phyloP scores from a whole-genome alignment of 345 rosid species.

The Syzygium jambos region DNA sequence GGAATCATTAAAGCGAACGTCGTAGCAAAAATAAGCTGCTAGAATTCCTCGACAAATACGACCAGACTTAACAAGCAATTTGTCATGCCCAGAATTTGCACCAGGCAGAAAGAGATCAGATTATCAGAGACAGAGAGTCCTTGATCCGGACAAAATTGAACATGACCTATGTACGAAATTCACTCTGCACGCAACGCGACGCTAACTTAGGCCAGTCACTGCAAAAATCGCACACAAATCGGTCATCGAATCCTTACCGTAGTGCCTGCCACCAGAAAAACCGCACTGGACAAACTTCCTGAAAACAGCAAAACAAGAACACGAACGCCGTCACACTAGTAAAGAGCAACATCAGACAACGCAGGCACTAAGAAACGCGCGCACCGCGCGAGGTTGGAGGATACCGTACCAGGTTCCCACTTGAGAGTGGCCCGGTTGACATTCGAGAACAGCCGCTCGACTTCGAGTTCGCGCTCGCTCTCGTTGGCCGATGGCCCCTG shows the following conservation, averaged over 20 bases:
- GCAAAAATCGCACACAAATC: neutral
- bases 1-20: neutral
- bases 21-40: neutral
- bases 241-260: conserved; percentile 30
- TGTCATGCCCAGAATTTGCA: neutral
- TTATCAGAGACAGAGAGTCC: neutral
- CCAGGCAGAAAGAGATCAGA: neutral
- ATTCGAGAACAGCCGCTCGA: conserved; percentile 85
- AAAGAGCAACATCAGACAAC: neutral
- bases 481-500: conserved; percentile 22
- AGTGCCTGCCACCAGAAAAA: conserved; percentile 84
- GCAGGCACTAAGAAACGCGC: neutral
- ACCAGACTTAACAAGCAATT: neutral
- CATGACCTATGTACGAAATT: neutral
- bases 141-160: neutral
- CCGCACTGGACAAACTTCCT: conserved; percentile 82
- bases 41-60: neutral
- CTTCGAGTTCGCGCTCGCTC: conserved; percentile 25
- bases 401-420: conserved; percentile 78
- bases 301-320: neutral
- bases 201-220: neutral
- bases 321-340: neutral
- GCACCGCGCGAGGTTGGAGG: neutral
- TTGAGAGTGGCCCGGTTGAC: conserved; percentile 64
- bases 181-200: neutral